Evolutionary conservation across 1,139 yeast genomes (phyloP).

Genomic region (Blastobotrys arbuscula): DNA sequence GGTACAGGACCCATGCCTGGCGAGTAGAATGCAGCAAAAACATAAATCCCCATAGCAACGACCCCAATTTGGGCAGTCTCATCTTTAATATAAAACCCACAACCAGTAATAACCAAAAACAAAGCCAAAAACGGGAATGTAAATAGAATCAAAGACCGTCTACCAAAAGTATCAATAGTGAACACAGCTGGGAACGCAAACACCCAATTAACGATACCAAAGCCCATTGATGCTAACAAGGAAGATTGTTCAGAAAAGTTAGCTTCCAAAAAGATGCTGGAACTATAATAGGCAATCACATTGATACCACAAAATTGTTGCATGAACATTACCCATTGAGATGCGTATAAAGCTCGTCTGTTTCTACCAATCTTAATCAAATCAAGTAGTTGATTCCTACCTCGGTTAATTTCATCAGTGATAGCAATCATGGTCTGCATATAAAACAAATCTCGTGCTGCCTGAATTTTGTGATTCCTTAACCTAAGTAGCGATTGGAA

Average conservation of each 20-base stretch:
- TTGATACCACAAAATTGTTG: conserved; percentile 92
- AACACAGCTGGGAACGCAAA: conserved; percentile 82
- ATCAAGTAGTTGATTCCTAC: conserved; percentile 39
- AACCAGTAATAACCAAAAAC: conserved; percentile 65
- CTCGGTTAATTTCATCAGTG: conserved; percentile 50
- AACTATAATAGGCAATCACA: conserved; percentile 64
- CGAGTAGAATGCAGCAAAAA: conserved; percentile 69
- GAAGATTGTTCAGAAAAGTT: conserved; percentile 59
- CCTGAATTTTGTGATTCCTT: conserved; percentile 50
- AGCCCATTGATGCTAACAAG: conserved; percentile 77
- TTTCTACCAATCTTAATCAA: conserved; percentile 65
- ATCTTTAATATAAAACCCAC: conserved; percentile 64
- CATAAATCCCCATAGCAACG: conserved; percentile 65
- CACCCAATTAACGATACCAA: conserved; percentile 72
- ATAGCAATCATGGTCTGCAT: conserved; percentile 61
- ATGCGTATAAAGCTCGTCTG: conserved; percentile 74
- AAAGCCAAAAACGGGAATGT: conserved; percentile 74
- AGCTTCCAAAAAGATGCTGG: conserved; percentile 64
- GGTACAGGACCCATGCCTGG: conserved; percentile 92
- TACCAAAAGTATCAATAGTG: conserved; percentile 75
- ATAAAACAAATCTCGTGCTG: conserved; percentile 74
- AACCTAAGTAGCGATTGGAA: conserved; percentile 4
- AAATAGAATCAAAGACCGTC: conserved; percentile 60
- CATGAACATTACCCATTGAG: conserved; percentile 58
- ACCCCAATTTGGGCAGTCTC: conserved; percentile 54